These are phyloP conservation scores for Solanum sitiens DNA, from an alignment of 257 asterid species.

Conservation along the genomic window DNA sequence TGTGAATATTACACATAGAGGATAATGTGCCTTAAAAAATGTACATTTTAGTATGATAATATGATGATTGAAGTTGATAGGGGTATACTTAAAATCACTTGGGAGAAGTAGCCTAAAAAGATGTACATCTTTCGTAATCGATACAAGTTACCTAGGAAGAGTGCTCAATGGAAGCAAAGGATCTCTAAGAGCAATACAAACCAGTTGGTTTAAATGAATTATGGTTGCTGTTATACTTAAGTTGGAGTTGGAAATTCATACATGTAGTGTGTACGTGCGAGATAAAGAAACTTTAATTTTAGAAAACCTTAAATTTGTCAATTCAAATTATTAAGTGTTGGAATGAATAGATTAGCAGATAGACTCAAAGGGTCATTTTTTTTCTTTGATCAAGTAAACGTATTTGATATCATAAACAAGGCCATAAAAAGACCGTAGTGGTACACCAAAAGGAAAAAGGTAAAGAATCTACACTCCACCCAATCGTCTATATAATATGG, in stretches of 20 bases:
- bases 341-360: background rate
- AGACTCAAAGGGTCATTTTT: background rate
- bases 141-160: background rate
- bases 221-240: background rate
- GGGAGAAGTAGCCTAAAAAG: background rate
- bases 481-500: too few relatives aligned
- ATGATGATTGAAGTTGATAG: background rate
- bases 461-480: too few relatives aligned
- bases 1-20: background rate
- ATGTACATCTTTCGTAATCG: background rate
- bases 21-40: background rate
- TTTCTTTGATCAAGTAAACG: background rate
- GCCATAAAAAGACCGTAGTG: too few relatives aligned
- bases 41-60: background rate
- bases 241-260: background rate
- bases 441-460: too few relatives aligned
- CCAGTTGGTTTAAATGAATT: background rate
- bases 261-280: background rate
- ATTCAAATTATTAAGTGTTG: background rate
- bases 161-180: background rate
- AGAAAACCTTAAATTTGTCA: background rate
- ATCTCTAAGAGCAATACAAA: background rate
- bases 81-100: background rate
- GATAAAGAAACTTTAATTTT: background rate
- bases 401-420: too few relatives aligned